phyloP scores from a whole-genome alignment of 169 alveolate species.

The Plasmodium berghei region DNA sequence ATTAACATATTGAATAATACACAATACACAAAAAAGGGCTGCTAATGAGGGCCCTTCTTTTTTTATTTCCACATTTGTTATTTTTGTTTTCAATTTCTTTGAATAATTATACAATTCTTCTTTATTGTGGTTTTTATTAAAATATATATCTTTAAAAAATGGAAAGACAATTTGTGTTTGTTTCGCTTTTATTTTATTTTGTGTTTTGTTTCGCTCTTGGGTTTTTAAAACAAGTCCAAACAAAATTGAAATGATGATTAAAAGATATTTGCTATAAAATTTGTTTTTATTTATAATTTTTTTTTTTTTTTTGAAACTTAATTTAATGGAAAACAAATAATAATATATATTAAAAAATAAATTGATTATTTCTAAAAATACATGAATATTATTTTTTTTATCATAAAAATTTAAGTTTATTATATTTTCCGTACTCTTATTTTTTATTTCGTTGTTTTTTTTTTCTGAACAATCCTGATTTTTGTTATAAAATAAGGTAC shows the following conservation, averaged over 20 bases:
- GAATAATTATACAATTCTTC: background rate
- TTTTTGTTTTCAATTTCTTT: background rate
- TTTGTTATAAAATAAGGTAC: constrained; percentile 9
- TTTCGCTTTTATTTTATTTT: too few species aligned
- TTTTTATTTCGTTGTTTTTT: background rate
- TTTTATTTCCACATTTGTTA: background rate
- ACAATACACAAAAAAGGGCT: constrained; percentile 49
- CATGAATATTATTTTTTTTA: constrained; percentile 8
- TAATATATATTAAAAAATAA: constrained; percentile 48
- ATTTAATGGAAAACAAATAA: constrained; percentile 9
- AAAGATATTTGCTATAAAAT: constrained; percentile 36
- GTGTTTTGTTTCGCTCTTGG: background rate
- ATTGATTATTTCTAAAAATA: constrained; percentile 37
- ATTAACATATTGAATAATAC: constrained; percentile 49
- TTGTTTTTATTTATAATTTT: constrained; percentile 21
- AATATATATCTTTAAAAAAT: constrained; percentile 3
- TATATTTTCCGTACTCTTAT: background rate
- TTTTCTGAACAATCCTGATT: background rate
- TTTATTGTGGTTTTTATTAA: background rate
- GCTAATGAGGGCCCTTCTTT: constrained; percentile 17
- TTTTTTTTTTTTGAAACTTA: constrained; percentile 41
- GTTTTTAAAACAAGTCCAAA: background rate
- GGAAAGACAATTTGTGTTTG: background rate
- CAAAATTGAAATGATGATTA: constrained; percentile 34
- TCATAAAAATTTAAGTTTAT: constrained; percentile 8